These are phyloP conservation scores for Cystofilobasidium ferigula DNA, from an alignment of 768 basidiomycete species.

Conservation along the genomic window DNA sequence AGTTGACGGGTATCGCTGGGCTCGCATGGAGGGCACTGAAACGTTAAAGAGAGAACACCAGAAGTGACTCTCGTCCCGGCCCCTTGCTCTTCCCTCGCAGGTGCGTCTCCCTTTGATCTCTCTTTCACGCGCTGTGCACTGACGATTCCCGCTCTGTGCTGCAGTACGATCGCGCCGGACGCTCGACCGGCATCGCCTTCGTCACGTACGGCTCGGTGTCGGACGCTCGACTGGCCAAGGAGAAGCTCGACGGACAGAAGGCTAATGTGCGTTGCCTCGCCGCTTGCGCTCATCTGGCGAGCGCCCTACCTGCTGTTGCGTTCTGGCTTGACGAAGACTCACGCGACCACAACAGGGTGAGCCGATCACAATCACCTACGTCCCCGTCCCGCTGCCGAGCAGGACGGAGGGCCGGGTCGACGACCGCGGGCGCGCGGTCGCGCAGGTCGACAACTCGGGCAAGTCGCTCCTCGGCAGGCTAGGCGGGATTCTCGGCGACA, in stretches of 20 bases:
- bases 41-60: too few species aligned
- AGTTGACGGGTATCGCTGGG: too few species aligned
- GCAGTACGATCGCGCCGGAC: constrained; percentile 27
- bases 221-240: constrained; percentile 16
- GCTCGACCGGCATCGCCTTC: constrained; percentile 22
- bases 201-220: constrained; percentile 16
- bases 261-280: constrained; percentile 13
- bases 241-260: constrained; percentile 25
- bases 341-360: not conserved
- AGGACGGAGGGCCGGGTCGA: not conserved
- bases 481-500: constrained; percentile 3
- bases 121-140: not conserved
- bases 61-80: not conserved
- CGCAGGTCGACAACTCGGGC: not conserved
- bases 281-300: not conserved
- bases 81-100: constrained; percentile 11
- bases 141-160: not conserved
- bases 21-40: too few species aligned
- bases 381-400: constrained; percentile 1
- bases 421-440: not conserved
- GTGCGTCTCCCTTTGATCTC: not conserved
- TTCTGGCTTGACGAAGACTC: too few species aligned
- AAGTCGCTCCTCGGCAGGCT: constrained; percentile 19
- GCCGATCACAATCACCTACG: constrained; percentile 18
- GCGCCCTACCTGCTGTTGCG: not conserved